Evolutionary conservation across 1,284 basidiomycete species (phyloP).

Genomic region (Boletellus deceptivus): DNA sequence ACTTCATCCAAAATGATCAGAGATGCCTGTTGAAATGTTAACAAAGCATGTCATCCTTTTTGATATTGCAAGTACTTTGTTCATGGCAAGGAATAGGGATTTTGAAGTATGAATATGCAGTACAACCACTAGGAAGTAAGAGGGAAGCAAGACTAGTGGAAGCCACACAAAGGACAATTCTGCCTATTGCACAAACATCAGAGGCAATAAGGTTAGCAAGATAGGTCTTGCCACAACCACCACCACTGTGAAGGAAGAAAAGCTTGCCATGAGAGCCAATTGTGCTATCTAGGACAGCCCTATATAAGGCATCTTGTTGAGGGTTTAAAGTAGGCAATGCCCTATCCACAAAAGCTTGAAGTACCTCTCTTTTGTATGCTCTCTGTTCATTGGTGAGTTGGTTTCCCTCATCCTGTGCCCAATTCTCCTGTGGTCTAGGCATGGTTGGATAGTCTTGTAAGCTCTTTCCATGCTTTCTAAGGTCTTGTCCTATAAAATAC

Average conservation of each 20-base stretch:
- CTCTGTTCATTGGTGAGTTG: slow-evolving; percentile 39
- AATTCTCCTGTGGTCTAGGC: slow-evolving; percentile 30
- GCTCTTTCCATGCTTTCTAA: slow-evolving; percentile 23
- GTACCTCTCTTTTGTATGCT: slow-evolving; percentile 28
- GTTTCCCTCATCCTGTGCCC: slow-evolving; percentile 31
- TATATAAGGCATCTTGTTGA: slow-evolving; percentile 7
- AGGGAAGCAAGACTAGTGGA: slow-evolving; percentile 25
- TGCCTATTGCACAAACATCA: slow-evolving; percentile 22
- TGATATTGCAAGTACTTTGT: not conserved
- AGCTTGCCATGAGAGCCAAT: not conserved
- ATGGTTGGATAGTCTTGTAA: slow-evolving; percentile 33
- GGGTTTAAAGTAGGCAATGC: slow-evolving; percentile 3
- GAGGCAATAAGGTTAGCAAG: slow-evolving; percentile 41
- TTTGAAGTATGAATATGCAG: slow-evolving; percentile 19
- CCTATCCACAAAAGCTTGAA: slow-evolving; percentile 15
- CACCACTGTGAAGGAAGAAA: slow-evolving; percentile 48
- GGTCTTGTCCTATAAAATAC: slow-evolving; percentile 32
- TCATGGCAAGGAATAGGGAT: not conserved
- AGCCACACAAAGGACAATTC: slow-evolving; percentile 38
- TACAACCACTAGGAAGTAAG: slow-evolving; percentile 11
- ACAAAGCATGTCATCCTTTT: not conserved
- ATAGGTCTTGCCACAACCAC: slow-evolving; percentile 51
- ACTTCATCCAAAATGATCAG: slow-evolving; percentile 33
- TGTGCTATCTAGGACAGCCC: slow-evolving; percentile 14
- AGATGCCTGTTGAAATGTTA: not conserved